phyloP scores from a whole-genome alignment of 2,329 filamentous ascomycete species.

The Trichoderma simmonsii region DNA sequence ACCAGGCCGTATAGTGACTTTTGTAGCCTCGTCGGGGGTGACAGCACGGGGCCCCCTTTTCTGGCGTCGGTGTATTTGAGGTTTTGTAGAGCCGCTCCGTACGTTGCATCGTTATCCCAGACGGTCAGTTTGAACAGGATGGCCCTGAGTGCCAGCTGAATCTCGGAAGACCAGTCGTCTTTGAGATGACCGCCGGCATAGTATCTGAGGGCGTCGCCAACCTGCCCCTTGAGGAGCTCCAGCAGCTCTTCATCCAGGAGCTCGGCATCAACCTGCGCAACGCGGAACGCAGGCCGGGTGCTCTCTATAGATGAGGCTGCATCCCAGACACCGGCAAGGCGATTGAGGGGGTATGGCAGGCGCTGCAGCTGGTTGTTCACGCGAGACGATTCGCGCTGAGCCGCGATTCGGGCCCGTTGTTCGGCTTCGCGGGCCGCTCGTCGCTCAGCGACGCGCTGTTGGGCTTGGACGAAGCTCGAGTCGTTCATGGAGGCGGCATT shows the following conservation, averaged over 20 bases:
- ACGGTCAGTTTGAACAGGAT: conserved; percentile 91
- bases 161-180: conserved; percentile 86
- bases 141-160: conserved; percentile 71
- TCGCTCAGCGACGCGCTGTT: conserved; percentile 79
- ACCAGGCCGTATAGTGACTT: conserved; percentile 80
- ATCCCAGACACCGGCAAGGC: conserved; percentile 64
- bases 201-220: conserved; percentile 84
- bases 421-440: conserved; percentile 71
- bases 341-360: conserved; percentile 61
- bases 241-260: conserved; percentile 91
- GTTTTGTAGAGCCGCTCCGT: conserved; percentile 90
- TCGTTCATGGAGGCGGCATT: conserved; percentile 45
- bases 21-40: conserved; percentile 74
- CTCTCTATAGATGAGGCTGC: conserved; percentile 70
- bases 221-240: conserved; percentile 78
- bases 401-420: conserved; percentile 53
- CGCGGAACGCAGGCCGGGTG: conserved; percentile 81
- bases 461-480: conserved; percentile 79
- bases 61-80: conserved; percentile 86
- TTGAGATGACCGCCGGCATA: conserved; percentile 70
- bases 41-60: conserved; percentile 56
- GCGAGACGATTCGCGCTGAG: conserved; percentile 50
- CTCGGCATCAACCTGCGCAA: conserved; percentile 94
- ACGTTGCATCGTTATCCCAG: conserved; percentile 95
- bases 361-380: conserved; percentile 54